These are phyloP conservation scores for Blastocystis sp. DNA, from an alignment of 352 stramenopile species.

Conservation along the genomic window DNA sequence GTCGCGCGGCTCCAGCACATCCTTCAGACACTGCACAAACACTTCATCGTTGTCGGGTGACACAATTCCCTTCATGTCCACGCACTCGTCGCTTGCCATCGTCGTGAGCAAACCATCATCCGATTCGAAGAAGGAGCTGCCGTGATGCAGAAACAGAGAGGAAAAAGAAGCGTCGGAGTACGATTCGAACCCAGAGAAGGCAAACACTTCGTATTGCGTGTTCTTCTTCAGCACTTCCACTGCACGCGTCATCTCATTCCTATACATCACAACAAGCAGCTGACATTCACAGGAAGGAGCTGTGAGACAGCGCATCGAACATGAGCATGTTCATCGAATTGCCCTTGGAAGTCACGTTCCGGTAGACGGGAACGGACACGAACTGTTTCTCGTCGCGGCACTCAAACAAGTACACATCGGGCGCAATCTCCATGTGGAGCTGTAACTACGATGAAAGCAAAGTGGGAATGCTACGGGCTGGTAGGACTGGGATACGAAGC, in stretches of 20 bases:
- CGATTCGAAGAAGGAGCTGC: no score
- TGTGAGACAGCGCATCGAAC: conserved; percentile 16
- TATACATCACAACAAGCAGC: background rate
- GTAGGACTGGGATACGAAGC: background rate
- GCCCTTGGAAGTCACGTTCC: background rate
- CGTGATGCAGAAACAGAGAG: no score
- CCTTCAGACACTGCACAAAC: no score
- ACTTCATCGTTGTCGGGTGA: no score
- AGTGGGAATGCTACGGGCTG: conserved; percentile 25
- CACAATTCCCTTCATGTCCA: no score
- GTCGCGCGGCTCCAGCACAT: no score
- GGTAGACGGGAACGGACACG: background rate
- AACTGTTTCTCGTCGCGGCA: conserved; percentile 1
- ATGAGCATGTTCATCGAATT: background rate
- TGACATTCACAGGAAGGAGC: background rate
- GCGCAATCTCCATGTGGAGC: background rate
- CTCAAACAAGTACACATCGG: conserved; percentile 41
- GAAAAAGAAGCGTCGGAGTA: no score
- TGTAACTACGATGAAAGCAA: background rate
- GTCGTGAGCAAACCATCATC: no score
- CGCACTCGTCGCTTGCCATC: no score
- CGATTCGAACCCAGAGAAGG: conserved; percentile 4
- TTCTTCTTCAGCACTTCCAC: background rate
- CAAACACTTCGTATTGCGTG: background rate
- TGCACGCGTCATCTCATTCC: background rate